Evolutionary conservation across 1,284 basidiomycete genomes (phyloP), one percentile per base, ranked within the genome.

Genomic region (Boletus smithii): DNA sequence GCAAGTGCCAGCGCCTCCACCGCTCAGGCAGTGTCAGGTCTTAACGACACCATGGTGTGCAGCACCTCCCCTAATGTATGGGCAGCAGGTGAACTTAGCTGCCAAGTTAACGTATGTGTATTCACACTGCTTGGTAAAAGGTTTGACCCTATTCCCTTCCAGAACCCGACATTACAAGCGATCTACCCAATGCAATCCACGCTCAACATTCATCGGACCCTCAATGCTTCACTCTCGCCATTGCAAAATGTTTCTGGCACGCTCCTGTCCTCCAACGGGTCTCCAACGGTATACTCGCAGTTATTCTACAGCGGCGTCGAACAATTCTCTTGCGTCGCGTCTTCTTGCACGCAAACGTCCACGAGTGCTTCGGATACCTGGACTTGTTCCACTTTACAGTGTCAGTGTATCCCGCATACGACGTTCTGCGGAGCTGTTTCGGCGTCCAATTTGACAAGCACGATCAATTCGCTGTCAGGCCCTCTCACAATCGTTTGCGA

Each of bases 221-320:
- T 91, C 31, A 77, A 90, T 52, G 71, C 83, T 5, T 71, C 76
- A 0, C 73, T 83, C n/a, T 81, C 83, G 1, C 89, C 85, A 0
- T 64, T 85, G 23, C 79, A 79, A 3, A 84, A 85, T 51, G 51
- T 50, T 23, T 68, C 64, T n/a, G 66, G 57, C 18, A 56, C 41
- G 0, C 14, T 49, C 26, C 59, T 75, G 11, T 85, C 85, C 2
- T 73, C 79, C 2, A 81, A 83, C 51, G 85, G 84, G 10, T 70
- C 74, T 23, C 77, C 79, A 6, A 74, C 79, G 4, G 70, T 79
- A 8, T 85, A 76, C 54, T 87, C 87, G 0, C 88, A 93, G 59
- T 70, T 95, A 2, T 86, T 89, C 69, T 93, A 93, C 67, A 73
- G 77, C n/a, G 87, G 87, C 5, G 79, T 85, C 17, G 90, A 92